A percentile compares a stretch with the other conserved stretches of the same genome.
Evolutionary conservation across 371 early-diverging fungal genomes (phyloP).

Genomic region (Mucor velutinosus): DNA sequence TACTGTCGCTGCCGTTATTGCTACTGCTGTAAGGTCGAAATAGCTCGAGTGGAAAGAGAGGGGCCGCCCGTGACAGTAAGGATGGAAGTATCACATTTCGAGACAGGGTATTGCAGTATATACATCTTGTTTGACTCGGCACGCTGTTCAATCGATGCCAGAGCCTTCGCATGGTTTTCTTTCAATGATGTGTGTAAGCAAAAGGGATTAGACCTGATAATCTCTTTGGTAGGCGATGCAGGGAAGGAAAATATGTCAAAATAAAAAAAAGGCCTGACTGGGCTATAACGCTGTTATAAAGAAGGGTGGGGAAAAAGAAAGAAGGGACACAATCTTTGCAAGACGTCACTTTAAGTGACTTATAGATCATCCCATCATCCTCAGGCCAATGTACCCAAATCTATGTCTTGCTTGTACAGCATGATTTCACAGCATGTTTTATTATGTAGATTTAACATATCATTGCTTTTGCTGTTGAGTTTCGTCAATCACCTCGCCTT

Average conservation of each 20-base stretch:
- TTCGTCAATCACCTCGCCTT: constrained; percentile 58
- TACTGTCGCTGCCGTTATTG: background rate
- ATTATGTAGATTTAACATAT: background rate
- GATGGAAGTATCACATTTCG: background rate
- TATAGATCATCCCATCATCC: background rate
- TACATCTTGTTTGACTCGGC: constrained; percentile 27
- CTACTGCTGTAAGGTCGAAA: background rate
- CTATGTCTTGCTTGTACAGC: background rate
- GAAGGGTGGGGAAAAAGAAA: background rate
- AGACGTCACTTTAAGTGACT: background rate
- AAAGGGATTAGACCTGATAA: background rate
- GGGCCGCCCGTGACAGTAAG: background rate
- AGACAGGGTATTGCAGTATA: constrained; percentile 24
- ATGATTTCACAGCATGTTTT: background rate
- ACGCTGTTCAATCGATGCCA: constrained; percentile 31
- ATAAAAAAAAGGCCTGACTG: background rate
- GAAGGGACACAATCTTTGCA: background rate
- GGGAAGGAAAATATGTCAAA: background rate
- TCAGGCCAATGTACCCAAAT: background rate
- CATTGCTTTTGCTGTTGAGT: constrained; percentile 20
- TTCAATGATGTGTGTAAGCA: background rate
- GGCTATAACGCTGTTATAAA: constrained; percentile 1
- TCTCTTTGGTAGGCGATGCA: background rate
- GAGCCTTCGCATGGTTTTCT: constrained; percentile 27
- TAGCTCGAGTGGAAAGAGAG: background rate